phyloP scores from a whole-genome alignment of 129 eudicot species.

The Daucus carota region DNA sequence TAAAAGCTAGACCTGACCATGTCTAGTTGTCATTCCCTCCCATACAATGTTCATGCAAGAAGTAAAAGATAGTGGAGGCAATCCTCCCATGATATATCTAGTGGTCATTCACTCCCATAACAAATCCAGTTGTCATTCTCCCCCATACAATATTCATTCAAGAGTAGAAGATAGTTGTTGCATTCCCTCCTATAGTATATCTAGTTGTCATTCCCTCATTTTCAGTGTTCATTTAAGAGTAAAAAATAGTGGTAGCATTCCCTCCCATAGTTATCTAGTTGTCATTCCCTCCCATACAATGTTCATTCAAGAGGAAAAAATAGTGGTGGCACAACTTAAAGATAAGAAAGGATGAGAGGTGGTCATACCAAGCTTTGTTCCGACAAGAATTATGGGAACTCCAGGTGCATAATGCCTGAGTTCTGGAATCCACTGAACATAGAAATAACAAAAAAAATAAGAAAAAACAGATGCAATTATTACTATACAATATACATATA shows the following conservation, averaged over 20 bases:
- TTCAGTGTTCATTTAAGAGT: background rate
- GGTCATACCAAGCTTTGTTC: constrained; percentile 45
- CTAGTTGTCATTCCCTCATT: background rate
- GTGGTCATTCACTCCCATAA: background rate
- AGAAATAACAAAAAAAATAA: background rate
- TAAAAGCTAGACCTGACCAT: background rate
- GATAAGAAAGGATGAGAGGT: background rate
- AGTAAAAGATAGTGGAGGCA: background rate
- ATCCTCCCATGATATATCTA: background rate
- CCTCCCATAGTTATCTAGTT: background rate
- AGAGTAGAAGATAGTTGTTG: background rate
- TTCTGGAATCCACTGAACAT: constrained; percentile 52
- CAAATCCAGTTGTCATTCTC: background rate
- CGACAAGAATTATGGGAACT: constrained; percentile 50
- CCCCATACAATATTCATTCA: background rate
- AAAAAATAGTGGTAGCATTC: background rate
- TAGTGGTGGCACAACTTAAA: background rate
- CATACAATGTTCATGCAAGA: background rate
- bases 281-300: background rate
- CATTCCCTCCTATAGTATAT: background rate
- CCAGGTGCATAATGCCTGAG: constrained; percentile 52
- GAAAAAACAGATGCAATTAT: background rate
- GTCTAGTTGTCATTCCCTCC: background rate
- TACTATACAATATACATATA: background rate
- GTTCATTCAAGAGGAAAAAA: background rate